Conservation (phyloP, 768 basidiomycete genomes). For the Hygrophorus pudorinus region DNA sequence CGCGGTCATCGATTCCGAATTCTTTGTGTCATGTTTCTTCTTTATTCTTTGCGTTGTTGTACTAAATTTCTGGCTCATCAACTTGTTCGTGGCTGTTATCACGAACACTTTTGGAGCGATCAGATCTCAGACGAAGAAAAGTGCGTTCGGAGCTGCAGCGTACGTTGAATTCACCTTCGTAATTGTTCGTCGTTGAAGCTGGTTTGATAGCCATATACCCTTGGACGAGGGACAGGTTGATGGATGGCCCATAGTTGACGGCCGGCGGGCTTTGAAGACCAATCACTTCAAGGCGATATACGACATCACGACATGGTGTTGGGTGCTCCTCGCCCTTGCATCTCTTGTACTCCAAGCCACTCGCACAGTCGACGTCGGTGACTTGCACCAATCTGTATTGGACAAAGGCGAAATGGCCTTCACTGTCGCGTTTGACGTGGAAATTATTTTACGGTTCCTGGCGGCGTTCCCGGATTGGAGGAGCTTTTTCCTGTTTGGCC, state of each 20-base stretch:
- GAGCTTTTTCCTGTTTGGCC: constrained; percentile 51
- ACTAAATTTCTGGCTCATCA: constrained; percentile 91
- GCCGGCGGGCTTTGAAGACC: constrained; percentile 27
- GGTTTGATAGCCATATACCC: constrained; percentile 13
- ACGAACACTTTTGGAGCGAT: constrained; percentile 89
- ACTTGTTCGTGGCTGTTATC: constrained; percentile 92
- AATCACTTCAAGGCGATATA: constrained; percentile 49
- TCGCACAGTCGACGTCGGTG: constrained; percentile 39
- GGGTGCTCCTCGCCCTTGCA: constrained; percentile 65
- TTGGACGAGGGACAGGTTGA: constrained; percentile 52
- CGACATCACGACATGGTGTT: constrained; percentile 53
- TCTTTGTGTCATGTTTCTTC: constrained; percentile 78
- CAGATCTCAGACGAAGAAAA: constrained; percentile 74
- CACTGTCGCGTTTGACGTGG: constrained; percentile 79
- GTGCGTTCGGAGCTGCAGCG: constrained; percentile 83
- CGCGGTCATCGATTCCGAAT: constrained; percentile 80
- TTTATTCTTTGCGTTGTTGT: constrained; percentile 79
- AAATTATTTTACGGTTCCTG: constrained; percentile 69
- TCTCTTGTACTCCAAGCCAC: constrained; percentile 70
- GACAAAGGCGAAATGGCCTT: constrained; percentile 65
- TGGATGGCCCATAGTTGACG: constrained; percentile 42
- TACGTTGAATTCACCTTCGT: constrained; percentile 24
- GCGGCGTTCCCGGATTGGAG: constrained; percentile 78
- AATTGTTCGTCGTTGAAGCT: constrained; percentile 1
- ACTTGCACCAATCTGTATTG: constrained; percentile 36